These are phyloP conservation scores for Paraphaeosphaeria minitans DNA, from an alignment of 2,329 filamentous ascomycete genomes.

Conservation along the genomic window DNA sequence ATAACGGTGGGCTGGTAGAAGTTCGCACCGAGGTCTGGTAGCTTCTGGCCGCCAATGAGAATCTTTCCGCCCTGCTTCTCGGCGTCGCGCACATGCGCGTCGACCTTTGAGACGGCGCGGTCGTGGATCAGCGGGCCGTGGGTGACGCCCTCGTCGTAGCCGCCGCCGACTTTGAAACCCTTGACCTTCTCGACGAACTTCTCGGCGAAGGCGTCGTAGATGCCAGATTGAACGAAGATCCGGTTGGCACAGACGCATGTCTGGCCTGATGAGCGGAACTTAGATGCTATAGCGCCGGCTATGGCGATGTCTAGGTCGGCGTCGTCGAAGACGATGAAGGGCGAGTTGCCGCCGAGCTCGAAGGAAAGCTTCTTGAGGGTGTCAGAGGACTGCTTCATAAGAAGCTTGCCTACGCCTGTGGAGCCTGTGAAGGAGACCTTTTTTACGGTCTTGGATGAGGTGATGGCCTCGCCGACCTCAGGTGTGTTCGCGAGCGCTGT, in stretches of 20 bases:
- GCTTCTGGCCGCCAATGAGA: slow-evolving; percentile 64
- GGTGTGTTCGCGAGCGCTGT: slow-evolving; percentile 80
- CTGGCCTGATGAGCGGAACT: slow-evolving; percentile 94
- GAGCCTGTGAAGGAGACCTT: slow-evolving; percentile 94
- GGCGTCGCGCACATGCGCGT: slow-evolving; percentile 45
- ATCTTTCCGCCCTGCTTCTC: slow-evolving; percentile 41
- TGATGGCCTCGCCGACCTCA: slow-evolving; percentile 77
- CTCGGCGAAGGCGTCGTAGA: slow-evolving; percentile 75
- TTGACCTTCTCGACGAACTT: slow-evolving; percentile 75
- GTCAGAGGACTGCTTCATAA: slow-evolving; percentile 87
- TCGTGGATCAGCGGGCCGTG: slow-evolving; percentile 87
- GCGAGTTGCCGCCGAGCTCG: slow-evolving; percentile 92
- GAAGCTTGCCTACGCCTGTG: slow-evolving; percentile 69
- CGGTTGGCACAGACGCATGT: slow-evolving; percentile 85
- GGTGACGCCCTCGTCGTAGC: slow-evolving; percentile 71
- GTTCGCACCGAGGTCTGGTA: slow-evolving; percentile 77
- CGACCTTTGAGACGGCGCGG: slow-evolving; percentile 61
- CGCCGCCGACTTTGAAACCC: slow-evolving; percentile 75
- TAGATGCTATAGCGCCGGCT: slow-evolving; percentile 78
- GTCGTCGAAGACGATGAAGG: slow-evolving; percentile 97
- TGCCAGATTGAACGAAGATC: slow-evolving; percentile 76
- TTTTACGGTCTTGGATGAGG: slow-evolving; percentile 74
- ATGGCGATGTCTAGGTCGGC: slow-evolving; percentile 87
- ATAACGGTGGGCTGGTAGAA: slow-evolving; percentile 93
- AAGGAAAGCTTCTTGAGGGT: slow-evolving; percentile 88